Base-by-base conservation (phyloP, 192 early-diverging fungal genomes). In the Phlyctochytrium planicorne region DNA sequence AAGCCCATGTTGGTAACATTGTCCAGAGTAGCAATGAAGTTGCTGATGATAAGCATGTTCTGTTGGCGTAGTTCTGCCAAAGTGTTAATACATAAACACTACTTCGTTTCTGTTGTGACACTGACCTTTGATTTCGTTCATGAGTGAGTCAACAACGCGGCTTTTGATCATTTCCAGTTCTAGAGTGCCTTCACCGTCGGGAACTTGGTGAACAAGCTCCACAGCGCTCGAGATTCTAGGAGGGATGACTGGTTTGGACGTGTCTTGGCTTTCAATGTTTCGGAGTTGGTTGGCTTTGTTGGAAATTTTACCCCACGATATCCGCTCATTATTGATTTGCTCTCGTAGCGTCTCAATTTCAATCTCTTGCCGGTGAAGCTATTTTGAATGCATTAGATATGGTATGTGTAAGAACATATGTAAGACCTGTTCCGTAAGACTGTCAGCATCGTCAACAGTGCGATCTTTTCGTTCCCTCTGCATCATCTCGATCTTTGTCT, bases 91-190 rank as follows among this genome's bases (percentile, higher is more conserved):
- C 10, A 14, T n/a, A 50, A 50, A 50, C n/a, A 10, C 12, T 10
- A 25, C 20, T 29, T 6, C 25, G 4, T 24, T 57, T 24, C 10
- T 47, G 10, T 14, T 47, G 10, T 47, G 40, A 47, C 40, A 20
- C 55, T 25, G 16, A 57, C 55, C 20, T 29, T 57, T 29, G 55
- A 57, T 57, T 27, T 57, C 55, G 25, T 14, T 25, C 55, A 57
- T 29, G 14, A 25, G 16, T 27, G 16, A 25, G 6, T 57, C 55
- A 12, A 29, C 55, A 57, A 57, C 27, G 20, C 27, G 16, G 25
- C 20, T 57, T 29, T 57, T 57, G 6, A 57, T 12, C 55, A 57
- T 14, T 29, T 57, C 55, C 55, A 57, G 14, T 57, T 57, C 55
- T 57, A 57, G 55, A 10, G 55, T 20, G 27, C 55, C 55, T 14